Base-by-base conservation (phyloP, 2,329 filamentous ascomycete genomes). In the Lecanicillium sp. region DNA sequence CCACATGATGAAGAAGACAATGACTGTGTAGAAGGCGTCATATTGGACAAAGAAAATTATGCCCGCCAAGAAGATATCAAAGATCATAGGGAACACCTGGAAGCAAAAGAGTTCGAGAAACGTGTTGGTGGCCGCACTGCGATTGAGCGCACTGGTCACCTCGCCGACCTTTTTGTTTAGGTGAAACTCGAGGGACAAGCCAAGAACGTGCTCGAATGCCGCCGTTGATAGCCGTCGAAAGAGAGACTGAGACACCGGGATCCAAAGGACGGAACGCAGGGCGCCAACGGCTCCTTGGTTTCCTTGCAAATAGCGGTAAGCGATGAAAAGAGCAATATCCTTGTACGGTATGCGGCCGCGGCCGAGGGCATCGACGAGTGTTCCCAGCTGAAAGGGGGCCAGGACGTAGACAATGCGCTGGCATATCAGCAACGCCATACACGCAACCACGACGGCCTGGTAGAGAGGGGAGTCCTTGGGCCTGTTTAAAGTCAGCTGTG, bases 161-260 rank as follows among this genome's bases (percentile, higher is more conserved):
- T 72, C 69, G 3, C 68, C 69, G n/a, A 68, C 63, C 30, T 66
- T 61, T 44, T 72, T 72, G 49, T 64, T 66, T 2, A 72, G 52
- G 39, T 73, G 70, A 32, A 73, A 73, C 10, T 72, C 68, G 9
- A 72, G 53, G 0, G 66, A 70, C 1, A 72, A 56, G 0, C 58
- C 58, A 4, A 70, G 48, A 0, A 71, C 65, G 34, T 71, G 68
- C 39, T 69, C 63, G 19, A 71, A 72, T 1, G 68, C 65, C 2
- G 68, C 65, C 2, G 49, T 57, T 0, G 65, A 66, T 2, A 72
- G 52, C 13, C 63, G 48, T 2, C 64, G 60, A 44, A 62, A 72
- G 4, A 65, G 53, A 0, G 54, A 60, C 34, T 72, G 68, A 0
- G 64, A 61, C 1, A 71, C 60, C 0, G 68, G 66, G 2, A 72